A percentile compares a stretch with the other conserved stretches of the same genome.
Conservation (phyloP, 805 yeast species). For the Candida suzukii region DNA sequence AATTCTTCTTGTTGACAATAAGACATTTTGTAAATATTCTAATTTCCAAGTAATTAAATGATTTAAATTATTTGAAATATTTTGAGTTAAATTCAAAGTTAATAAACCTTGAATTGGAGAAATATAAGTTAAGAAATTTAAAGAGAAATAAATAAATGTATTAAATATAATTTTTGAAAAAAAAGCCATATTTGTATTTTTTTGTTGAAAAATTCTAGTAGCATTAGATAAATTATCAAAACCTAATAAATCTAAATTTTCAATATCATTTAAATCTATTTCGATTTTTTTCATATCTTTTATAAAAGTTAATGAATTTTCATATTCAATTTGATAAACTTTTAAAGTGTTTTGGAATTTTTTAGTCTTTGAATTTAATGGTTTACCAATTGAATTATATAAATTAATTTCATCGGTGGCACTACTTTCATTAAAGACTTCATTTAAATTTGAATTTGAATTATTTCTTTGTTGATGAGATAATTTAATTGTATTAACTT, state of each 20-base stretch:
- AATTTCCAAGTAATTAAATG: slow-evolving; percentile 1
- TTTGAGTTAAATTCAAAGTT: too few relatives aligned
- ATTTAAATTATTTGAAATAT: neutral
- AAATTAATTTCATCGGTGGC: neutral
- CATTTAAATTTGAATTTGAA: too few relatives aligned
- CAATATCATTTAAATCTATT: neutral
- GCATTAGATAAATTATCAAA: slow-evolving; percentile 4
- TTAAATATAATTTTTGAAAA: slow-evolving; percentile 5
- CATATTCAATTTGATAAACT: slow-evolving; percentile 1
- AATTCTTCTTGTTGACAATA: slow-evolving; percentile 5
- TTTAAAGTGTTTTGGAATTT: slow-evolving; percentile 1
- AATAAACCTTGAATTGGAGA: slow-evolving; percentile 3
- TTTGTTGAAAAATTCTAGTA: slow-evolving; percentile 4
- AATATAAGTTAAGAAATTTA: slow-evolving; percentile 4
- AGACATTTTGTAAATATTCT: slow-evolving; percentile 3
- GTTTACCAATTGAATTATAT: neutral
- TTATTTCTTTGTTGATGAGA: neutral
- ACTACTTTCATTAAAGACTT: slow-evolving; percentile 25
- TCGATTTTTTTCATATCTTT: neutral
- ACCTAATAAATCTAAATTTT: neutral
- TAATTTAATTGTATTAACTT: neutral
- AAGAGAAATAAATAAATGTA: slow-evolving; percentile 5
- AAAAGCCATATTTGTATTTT: slow-evolving; percentile 1
- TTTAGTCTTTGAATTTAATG: neutral
- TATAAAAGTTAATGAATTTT: neutral